phyloP scores from a whole-genome alignment of 805 yeast genomes.

The Yamadazyma tumulicola region DNA sequence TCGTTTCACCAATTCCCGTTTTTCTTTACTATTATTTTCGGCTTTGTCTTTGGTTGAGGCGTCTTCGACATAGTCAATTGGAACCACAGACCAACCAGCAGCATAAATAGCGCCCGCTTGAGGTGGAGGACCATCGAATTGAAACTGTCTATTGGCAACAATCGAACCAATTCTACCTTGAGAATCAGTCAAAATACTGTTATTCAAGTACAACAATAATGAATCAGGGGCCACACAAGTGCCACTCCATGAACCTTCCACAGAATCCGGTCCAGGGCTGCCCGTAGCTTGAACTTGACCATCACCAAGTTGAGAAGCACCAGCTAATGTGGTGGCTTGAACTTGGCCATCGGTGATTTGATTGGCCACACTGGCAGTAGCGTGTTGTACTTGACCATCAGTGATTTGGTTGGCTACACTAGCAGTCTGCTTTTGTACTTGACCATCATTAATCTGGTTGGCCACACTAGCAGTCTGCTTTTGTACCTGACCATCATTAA shows the following conservation, averaged over 20 bases:
- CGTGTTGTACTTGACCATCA: slow-evolving; percentile 32
- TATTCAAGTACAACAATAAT: slow-evolving; percentile 18
- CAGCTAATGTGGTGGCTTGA: slow-evolving; percentile 30
- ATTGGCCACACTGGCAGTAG: slow-evolving; percentile 18
- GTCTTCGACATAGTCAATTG: slow-evolving; percentile 13
- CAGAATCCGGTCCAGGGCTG: slow-evolving; percentile 16
- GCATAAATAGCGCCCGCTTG: slow-evolving; percentile 73
- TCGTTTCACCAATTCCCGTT: slow-evolving; percentile 1
- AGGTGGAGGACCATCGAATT: slow-evolving; percentile 78
- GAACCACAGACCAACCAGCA: slow-evolving; percentile 54
- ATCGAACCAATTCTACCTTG: slow-evolving; percentile 43
- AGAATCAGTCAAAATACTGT: slow-evolving; percentile 30
- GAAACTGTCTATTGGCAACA: slow-evolving; percentile 65
- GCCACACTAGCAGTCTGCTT: slow-evolving; percentile 32
- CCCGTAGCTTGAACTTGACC: slow-evolving; percentile 30
- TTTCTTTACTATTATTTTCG: slow-evolving; percentile 6
- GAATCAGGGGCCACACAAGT: slow-evolving; percentile 13
- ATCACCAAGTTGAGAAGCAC: slow-evolving; percentile 30
- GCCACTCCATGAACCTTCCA: slow-evolving; percentile 14
- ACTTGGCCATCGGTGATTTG: slow-evolving; percentile 31
- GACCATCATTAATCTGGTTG: slow-evolving; percentile 36
- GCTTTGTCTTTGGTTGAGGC: slow-evolving; percentile 8
- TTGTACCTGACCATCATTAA: slow-evolving; percentile 42
- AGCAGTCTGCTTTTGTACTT: slow-evolving; percentile 24
- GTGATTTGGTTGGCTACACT: slow-evolving; percentile 21